These are phyloP conservation scores for Vigna unguiculata DNA, from an alignment of 306 rosid species.

Conservation along the genomic window DNA sequence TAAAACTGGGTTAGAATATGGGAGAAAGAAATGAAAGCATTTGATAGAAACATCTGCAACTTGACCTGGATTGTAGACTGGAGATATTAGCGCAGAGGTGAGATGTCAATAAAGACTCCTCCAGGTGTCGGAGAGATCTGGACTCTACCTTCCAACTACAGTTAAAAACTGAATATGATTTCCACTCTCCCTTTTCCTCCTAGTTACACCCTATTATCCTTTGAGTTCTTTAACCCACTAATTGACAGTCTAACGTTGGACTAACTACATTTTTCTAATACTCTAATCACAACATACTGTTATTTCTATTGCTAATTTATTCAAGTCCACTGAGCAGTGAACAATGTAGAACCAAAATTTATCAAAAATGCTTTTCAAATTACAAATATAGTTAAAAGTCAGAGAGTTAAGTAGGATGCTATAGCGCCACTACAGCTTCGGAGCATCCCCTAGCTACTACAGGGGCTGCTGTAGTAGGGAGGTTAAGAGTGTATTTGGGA, in stretches of 20 bases:
- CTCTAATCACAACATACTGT: neutral
- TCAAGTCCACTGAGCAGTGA: neutral
- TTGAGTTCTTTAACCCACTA: neutral
- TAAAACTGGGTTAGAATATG: neutral
- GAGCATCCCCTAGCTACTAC: no score
- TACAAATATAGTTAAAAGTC: no score
- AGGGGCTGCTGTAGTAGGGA: neutral
- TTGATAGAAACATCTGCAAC: neutral
- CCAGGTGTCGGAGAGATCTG: neutral
- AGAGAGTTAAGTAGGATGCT: neutral
- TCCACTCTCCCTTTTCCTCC: neutral
- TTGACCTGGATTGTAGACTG: neutral
- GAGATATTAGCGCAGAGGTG: neutral
- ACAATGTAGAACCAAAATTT: neutral
- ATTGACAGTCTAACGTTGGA: neutral
- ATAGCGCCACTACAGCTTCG: neutral
- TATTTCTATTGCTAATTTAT: neutral
- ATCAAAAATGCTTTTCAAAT: neutral
- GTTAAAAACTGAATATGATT: neutral
- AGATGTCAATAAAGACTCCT: neutral
- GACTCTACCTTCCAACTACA: neutral
- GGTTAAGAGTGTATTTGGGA: neutral
- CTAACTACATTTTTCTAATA: neutral
- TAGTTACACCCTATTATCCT: neutral
- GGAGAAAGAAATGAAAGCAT: neutral